These are phyloP conservation scores for Globisporangium spinosum DNA, from an alignment of 352 stramenopile species.

Conservation along the genomic window DNA sequence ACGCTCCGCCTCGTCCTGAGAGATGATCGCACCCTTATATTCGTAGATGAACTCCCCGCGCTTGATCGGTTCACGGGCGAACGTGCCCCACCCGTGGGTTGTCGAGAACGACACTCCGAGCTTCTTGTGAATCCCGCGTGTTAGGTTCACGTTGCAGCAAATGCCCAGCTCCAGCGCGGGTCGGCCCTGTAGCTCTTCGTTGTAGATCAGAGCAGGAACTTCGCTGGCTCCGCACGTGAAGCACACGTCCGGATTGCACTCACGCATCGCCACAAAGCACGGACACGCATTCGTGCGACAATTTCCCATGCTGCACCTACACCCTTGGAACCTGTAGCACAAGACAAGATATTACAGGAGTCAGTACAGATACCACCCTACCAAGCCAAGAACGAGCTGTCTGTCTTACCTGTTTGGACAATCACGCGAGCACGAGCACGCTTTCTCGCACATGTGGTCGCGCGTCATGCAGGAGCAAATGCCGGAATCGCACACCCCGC, in stretches of 20 bases:
- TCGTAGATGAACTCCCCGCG: conserved; percentile 69
- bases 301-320: conserved; percentile 50
- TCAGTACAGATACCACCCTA: neutral
- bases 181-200: conserved; percentile 25
- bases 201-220: conserved; percentile 37
- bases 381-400: neutral
- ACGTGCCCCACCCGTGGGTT: conserved; percentile 63
- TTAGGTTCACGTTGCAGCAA: conserved; percentile 69
- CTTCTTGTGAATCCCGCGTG: conserved; percentile 55
- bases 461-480: conserved; percentile 73
- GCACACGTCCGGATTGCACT: conserved; percentile 61
- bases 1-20: conserved; percentile 66
- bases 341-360: neutral
- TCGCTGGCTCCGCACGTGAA: conserved; percentile 58
- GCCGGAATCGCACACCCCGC: conserved; percentile 50
- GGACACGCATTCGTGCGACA: conserved; percentile 61
- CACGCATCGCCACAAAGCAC: conserved; percentile 53
- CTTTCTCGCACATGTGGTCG: conserved; percentile 79
- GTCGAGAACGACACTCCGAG: conserved; percentile 54
- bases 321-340: conserved; percentile 43
- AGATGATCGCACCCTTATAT: conserved; percentile 59
- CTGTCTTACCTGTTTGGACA: conserved; percentile 60
- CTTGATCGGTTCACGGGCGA: conserved; percentile 58
- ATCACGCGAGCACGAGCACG: conserved; percentile 75
- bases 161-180: conserved; percentile 46